phyloP scores from a whole-genome alignment of 179 eudicot genomes.

The Beta corolliflora region DNA sequence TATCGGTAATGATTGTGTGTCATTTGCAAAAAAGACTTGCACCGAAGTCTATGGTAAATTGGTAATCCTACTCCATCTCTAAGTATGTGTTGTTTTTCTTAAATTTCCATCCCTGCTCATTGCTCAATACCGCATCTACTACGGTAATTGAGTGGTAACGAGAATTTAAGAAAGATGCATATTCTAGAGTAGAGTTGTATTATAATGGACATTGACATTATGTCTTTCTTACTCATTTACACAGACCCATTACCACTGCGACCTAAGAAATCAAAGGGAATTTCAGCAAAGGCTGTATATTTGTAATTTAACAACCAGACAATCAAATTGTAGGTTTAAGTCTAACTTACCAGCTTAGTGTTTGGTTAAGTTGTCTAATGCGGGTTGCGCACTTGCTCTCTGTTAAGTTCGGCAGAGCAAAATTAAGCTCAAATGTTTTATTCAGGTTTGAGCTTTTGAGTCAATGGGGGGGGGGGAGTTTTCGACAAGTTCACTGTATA shows the following conservation, averaged over 20 bases:
- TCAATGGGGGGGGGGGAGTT: background rate
- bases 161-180: background rate
- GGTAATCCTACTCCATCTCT: background rate
- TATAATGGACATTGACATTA: background rate
- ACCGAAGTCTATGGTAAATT: background rate
- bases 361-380: slow-evolving; percentile 21
- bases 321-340: slow-evolving; percentile 14
- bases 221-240: background rate
- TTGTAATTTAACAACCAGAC: slow-evolving; percentile 8
- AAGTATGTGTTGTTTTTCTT: background rate
- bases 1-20: background rate
- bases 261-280: background rate
- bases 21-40: background rate
- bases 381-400: slow-evolving; percentile 8
- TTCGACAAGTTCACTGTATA: slow-evolving; percentile 27
- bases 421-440: slow-evolving; percentile 39
- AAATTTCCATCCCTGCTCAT: no score
- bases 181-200: background rate
- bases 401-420: slow-evolving; percentile 3
- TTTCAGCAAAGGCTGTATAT: background rate
- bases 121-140: background rate
- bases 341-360: slow-evolving; percentile 20
- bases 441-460: slow-evolving; percentile 36
- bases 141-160: background rate
- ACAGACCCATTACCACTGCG: background rate